Base-by-base conservation (phyloP, 2,329 filamentous ascomycete genomes). In the Didymella segeticola region DNA sequence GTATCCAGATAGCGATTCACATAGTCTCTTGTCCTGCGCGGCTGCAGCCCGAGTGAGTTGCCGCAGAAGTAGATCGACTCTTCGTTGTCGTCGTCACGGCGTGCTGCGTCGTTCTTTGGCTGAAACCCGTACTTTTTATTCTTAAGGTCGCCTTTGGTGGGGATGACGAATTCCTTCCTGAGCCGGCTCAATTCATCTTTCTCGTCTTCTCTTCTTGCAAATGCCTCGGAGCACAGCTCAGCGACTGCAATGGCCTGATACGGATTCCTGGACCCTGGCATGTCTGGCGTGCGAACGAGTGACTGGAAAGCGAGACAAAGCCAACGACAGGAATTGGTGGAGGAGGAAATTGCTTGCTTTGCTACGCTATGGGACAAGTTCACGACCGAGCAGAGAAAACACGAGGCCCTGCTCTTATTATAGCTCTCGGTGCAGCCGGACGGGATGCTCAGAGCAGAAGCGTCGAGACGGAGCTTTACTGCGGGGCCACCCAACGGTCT, bases 21-120 rank as follows among this genome's bases (percentile, higher is more conserved):
- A 58, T 90, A 87, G 14, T 82, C 77, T 15, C 83, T 80, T 0
- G 88, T 86, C 12, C 83, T 83, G 57, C 83, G 86, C 37, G 93
- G 91, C 72, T 96, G 92, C 4, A 93, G 83, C 30, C 92, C 92
- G 1, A 96, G 83, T 0, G 91, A 96, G 78, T 96, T 96, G 51
- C 93, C 93, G 62, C 91, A 93, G 59, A 97, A 86, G 74, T 96
- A 97, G 54, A 91, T 87, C 54, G 82, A 83, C 41, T 78, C 76
- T 23, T 80, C 76, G 29, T 53, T 36, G 9, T 57, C 53, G 20
- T 30, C 26, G 38, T 26, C 7, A 6, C 27, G 39, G 60, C 41
- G 10, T 29, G 46, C 27, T n/a, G 33, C 30, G 22, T 49, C 26
- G 27, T 50, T 20, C 14, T 46, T 53, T 30, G 46, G 41, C 25